phyloP scores from a whole-genome alignment of 148 eudicot genomes.

The Nepenthes mirabilis region DNA sequence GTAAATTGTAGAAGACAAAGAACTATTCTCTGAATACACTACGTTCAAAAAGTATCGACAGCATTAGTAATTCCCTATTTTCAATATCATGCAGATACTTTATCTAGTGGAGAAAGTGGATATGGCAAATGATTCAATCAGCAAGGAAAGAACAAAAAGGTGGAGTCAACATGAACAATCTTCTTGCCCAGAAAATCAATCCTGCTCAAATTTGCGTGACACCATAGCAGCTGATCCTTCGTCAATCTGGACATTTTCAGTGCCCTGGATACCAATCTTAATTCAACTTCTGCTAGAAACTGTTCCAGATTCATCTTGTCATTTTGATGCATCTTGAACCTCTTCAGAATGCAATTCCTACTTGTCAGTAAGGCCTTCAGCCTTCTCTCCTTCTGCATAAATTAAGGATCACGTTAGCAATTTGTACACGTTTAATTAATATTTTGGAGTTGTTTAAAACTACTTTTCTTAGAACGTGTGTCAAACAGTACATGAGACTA shows the following conservation, averaged over 20 bases:
- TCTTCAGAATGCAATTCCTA: constrained; percentile 69
- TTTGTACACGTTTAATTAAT: no score
- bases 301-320: constrained; percentile 16
- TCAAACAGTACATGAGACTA: no score
- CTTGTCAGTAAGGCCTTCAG: constrained; percentile 57
- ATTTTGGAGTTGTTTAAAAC: no score
- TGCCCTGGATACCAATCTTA: constrained; percentile 60
- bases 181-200: constrained; percentile 36
- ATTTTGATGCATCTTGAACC: constrained; percentile 53
- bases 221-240: constrained; percentile 68
- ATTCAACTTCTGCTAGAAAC: constrained; percentile 50
- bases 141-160: constrained; percentile 69
- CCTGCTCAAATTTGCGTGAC: constrained; percentile 50
- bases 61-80: no score
- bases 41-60: no score
- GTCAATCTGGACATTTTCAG: constrained; percentile 43
- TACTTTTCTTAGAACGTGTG: no score
- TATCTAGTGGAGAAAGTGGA: no score
- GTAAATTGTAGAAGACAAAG: no score
- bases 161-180: constrained; percentile 35
- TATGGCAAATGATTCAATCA: constrained; percentile 3
- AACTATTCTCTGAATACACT: no score
- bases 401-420: not conserved
- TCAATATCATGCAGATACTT: no score
- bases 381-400: constrained; percentile 75